Evolutionary conservation across 345 rosid species (phyloP).

Genomic region (Aquilaria malaccensis): DNA sequence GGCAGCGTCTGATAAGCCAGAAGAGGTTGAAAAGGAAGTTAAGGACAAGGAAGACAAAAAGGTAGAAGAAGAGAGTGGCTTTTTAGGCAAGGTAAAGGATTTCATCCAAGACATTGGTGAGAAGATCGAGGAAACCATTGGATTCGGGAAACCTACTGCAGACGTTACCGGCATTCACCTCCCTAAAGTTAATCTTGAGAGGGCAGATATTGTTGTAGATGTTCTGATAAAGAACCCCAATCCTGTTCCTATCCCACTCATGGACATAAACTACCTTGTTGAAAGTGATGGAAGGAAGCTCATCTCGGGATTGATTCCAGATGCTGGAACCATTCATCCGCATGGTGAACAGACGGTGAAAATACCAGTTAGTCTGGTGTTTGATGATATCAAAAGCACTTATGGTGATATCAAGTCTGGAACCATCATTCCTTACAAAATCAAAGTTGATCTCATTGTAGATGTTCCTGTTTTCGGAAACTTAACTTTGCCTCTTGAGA

Average conservation of each 20-base stretch:
- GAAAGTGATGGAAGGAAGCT: slow-evolving; percentile 93
- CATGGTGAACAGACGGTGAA: slow-evolving; percentile 95
- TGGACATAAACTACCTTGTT: slow-evolving; percentile 72
- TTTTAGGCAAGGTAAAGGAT: slow-evolving; percentile 83
- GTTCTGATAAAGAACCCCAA: slow-evolving; percentile 92
- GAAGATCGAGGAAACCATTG: slow-evolving; percentile 82
- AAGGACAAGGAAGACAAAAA: slow-evolving; percentile 50
- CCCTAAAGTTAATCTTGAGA: slow-evolving; percentile 75
- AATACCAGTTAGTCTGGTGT: slow-evolving; percentile 73
- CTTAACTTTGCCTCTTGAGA: slow-evolving; percentile 80
- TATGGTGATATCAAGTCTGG: slow-evolving; percentile 87
- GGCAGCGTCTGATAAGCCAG: slow-evolving; percentile 65
- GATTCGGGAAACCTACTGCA: slow-evolving; percentile 96
- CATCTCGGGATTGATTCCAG: slow-evolving; percentile 83
- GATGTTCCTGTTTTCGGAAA: slow-evolving; percentile 94
- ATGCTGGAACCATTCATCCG: slow-evolving; percentile 82
- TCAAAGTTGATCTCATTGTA: slow-evolving; percentile 79
- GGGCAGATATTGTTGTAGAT: slow-evolving; percentile 79
- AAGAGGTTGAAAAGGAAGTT: slow-evolving; percentile 41
- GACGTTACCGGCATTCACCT: slow-evolving; percentile 74
- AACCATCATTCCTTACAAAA: slow-evolving; percentile 73
- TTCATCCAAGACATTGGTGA: slow-evolving; percentile 90
- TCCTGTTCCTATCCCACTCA: slow-evolving; percentile 85
- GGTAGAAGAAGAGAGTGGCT: slow-evolving; percentile 68
- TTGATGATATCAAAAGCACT: slow-evolving; percentile 73